Conservation (phyloP, 2,329 filamentous ascomycete species). For the Tolypocladium amazonense region DNA sequence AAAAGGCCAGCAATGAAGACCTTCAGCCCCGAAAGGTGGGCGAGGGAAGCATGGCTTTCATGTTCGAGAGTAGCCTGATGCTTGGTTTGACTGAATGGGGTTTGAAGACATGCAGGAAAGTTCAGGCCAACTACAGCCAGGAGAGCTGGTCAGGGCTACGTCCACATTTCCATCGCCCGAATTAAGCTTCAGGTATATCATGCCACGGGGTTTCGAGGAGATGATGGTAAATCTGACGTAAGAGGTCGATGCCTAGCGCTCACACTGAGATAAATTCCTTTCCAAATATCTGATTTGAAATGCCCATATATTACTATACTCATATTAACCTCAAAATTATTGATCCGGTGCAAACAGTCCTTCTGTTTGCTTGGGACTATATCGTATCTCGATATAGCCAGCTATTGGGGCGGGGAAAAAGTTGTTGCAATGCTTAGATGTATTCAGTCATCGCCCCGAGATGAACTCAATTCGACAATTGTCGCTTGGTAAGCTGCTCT, state of each 20-base stretch:
- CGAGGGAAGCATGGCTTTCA: constrained; percentile 53
- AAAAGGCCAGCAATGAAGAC: constrained; percentile 43
- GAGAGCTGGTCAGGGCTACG: constrained; percentile 69
- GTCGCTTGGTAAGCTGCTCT: not conserved
- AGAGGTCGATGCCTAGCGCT: no score
- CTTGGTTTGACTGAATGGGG: constrained; percentile 65
- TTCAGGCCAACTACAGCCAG: constrained; percentile 37
- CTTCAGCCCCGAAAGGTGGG: constrained; percentile 48
- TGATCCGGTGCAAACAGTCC: no score
- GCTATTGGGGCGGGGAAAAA: constrained; percentile 23
- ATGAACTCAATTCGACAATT: no score
- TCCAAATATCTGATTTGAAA: no score
- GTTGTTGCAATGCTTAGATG: no score
- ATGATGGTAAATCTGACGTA: no score
- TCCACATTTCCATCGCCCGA: constrained; percentile 35
- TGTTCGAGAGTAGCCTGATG: constrained; percentile 62
- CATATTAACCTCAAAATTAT: no score
- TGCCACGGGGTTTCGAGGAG: not conserved
- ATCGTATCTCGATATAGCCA: constrained; percentile 24
- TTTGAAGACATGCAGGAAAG: constrained; percentile 44
- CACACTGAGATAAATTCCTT: no score
- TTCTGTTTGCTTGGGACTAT: constrained; percentile 6
- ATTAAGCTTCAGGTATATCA: not conserved
- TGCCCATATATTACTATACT: no score
- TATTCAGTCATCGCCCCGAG: no score